Base-by-base conservation (phyloP, 805 yeast species). In the Hanseniaspora lindneri region DNA sequence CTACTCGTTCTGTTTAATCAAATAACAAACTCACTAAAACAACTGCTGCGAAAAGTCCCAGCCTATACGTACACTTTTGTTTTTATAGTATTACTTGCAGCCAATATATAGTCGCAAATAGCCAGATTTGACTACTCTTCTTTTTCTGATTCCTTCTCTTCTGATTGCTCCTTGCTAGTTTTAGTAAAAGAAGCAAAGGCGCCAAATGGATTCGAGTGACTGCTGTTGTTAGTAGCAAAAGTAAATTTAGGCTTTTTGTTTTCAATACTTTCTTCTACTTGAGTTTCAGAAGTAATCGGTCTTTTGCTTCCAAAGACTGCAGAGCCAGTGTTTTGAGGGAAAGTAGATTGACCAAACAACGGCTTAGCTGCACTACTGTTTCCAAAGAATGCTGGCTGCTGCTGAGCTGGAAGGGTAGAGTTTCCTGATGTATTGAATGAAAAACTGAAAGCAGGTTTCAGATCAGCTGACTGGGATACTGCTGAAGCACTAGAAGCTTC, bases 311-410 rank as follows among this genome's bases (percentile, higher is more conserved):
- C 39, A 35, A 35, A 35, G 21, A 19, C 20, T 20, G 10, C 16
- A 6, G 27, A 35, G 7, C 16, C 8, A 21, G 16, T 20, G 14
- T 9, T 8, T 36, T 44, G 16, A 28, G 37, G 13, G 37, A 24
- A 29, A n/a, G 24, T 10, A 24, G 30, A 20, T 43, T 43, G 16
- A 7, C 41, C 29, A 39, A 39, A 39, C 9, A 36, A 19, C 5
- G 37, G 19, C 21, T 17, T 7, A n/a, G 7, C 13, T 20, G 36
- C 34, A 17, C 21, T 36, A 27, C 25, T 35, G 7, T 17, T 24
- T 7, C 33, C 19, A 4, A 42, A 27, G 16, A 42, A 42, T 2
- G 47, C 47, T 8, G 47, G 47, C 4, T 36, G 23, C 27, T 42
- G 47, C 23, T 42, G 37, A 4, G 37, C 11, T 6, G 37, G 37